A percentile compares a stretch with the other conserved stretches of the same genome.
phyloP scores from a whole-genome alignment of 805 yeast genomes.

The Yarrowia sp. region DNA sequence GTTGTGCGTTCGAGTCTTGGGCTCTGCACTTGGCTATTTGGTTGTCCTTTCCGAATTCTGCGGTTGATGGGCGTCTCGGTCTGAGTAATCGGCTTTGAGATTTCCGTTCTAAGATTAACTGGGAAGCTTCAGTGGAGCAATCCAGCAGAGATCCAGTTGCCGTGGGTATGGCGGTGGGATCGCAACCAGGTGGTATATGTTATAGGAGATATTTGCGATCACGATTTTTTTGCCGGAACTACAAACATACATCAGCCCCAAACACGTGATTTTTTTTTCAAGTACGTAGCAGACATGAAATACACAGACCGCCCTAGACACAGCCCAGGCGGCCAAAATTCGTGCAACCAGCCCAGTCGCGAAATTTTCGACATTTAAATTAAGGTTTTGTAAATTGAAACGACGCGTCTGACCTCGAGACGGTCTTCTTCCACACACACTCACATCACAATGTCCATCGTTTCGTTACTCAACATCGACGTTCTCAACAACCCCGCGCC shows the following conservation, averaged over 20 bases:
- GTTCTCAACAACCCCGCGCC: conserved; percentile 94
- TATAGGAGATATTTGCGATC: conserved; percentile 1
- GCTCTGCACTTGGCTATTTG: conserved; percentile 24
- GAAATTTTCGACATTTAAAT: too few species aligned
- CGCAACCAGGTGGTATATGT: conserved; percentile 22
- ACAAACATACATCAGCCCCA: too few species aligned
- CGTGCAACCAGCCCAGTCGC: too few species aligned
- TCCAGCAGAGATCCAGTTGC: conserved; percentile 28
- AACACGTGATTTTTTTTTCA: too few species aligned
- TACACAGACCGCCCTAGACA: too few species aligned
- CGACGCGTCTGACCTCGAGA: background rate
- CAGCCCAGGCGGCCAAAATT: too few species aligned
- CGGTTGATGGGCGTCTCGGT: conserved; percentile 27
- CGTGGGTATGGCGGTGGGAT: conserved; percentile 28
- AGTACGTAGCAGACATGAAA: too few species aligned
- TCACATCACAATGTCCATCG: conserved; percentile 70
- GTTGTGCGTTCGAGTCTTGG: conserved; percentile 73
- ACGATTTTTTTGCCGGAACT: conserved; percentile 2
- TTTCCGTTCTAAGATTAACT: conserved; percentile 24
- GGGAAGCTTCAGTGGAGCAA: conserved; percentile 27
- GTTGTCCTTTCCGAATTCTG: conserved; percentile 28
- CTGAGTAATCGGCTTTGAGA: conserved; percentile 28
- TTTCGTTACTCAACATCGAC: conserved; percentile 84
- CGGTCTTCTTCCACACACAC: background rate
- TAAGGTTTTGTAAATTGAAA: background rate